Conservation (phyloP, 1,139 yeast species). For the Scheffersomyces illinoinensis region DNA sequence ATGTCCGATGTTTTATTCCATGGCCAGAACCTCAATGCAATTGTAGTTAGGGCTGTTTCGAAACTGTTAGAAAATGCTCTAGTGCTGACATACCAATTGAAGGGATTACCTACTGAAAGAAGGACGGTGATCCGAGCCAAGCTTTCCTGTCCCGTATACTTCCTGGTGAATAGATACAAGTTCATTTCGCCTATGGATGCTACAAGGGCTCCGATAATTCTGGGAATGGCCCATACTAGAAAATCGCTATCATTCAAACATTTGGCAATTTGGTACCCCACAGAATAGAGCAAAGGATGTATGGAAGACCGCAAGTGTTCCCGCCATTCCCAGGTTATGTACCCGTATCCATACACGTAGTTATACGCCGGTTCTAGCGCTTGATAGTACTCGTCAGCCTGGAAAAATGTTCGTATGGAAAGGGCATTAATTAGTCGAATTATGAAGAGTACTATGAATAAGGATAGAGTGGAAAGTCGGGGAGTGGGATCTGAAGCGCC, state of each 20-base stretch:
- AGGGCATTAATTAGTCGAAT: constrained; percentile 63
- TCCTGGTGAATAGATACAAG: constrained; percentile 49
- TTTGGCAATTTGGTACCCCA: constrained; percentile 30
- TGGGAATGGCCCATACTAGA: constrained; percentile 48
- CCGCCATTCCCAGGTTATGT: constrained; percentile 94
- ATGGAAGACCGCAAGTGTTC: constrained; percentile 71
- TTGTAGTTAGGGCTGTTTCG: constrained; percentile 70
- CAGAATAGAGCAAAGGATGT: constrained; percentile 73
- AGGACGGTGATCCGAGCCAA: constrained; percentile 49
- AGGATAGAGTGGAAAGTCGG: neutral
- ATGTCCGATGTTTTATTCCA: constrained; percentile 35
- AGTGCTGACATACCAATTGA: constrained; percentile 79
- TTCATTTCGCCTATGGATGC: constrained; percentile 75
- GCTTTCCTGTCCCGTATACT: constrained; percentile 31
- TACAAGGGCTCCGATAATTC: constrained; percentile 64
- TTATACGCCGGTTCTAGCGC: constrained; percentile 88
- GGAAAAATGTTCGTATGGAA: constrained; percentile 73
- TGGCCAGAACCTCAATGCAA: constrained; percentile 78
- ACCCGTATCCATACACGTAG: constrained; percentile 76
- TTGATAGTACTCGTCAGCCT: constrained; percentile 96
- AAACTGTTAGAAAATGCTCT: constrained; percentile 85
- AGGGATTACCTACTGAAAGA: constrained; percentile 68
- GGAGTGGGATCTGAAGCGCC: neutral
- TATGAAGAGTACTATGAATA: constrained; percentile 7
- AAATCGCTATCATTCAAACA: constrained; percentile 9